Conservation (phyloP, 2,329 filamentous ascomycete genomes). For the Orbilia oligospora region DNA sequence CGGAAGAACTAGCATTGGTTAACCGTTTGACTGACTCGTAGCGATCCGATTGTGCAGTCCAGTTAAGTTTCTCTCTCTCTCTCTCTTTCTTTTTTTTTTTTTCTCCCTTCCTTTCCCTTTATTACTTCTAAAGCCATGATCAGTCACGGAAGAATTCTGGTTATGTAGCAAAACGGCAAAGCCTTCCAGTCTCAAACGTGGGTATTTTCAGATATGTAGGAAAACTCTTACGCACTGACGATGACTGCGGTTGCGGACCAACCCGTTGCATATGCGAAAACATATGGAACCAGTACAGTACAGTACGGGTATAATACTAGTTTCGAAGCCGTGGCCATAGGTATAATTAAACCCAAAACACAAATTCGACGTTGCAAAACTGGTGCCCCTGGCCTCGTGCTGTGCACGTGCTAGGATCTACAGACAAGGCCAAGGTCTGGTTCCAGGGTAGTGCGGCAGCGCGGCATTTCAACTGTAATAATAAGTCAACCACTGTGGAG, state of each 20-base stretch:
- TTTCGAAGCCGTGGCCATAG: not conserved
- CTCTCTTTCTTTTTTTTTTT: no score
- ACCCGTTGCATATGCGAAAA: slow-evolving; percentile 7
- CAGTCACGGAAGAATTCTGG: slow-evolving; percentile 50
- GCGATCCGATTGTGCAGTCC: slow-evolving; percentile 7
- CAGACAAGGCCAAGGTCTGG: no score
- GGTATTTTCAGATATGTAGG: slow-evolving; percentile 51
- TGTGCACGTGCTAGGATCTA: not conserved
- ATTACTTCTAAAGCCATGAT: slow-evolving; percentile 7
- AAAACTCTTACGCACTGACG: slow-evolving; percentile 39
- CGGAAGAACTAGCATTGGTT: slow-evolving; percentile 34
- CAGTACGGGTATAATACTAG: no score
- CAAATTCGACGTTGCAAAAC: slow-evolving; percentile 51
- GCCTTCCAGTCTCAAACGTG: slow-evolving; percentile 41
- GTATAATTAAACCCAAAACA: slow-evolving; percentile 42
- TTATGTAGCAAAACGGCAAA: slow-evolving; percentile 34
- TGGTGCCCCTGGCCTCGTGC: slow-evolving; percentile 6
- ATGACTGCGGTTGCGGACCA: slow-evolving; percentile 19
- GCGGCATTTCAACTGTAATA: slow-evolving; percentile 26
- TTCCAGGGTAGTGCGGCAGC: slow-evolving; percentile 52
- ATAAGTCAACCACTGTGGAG: not conserved
- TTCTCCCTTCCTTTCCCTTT: not conserved
- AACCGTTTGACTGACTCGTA: slow-evolving; percentile 28
- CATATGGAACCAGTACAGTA: not conserved
- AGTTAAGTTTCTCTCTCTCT: no score